A percentile compares a stretch with the other conserved stretches of the same genome.
phyloP scores from a whole-genome alignment of 2,329 filamentous ascomycete species.

The Ramularia endophylla region DNA sequence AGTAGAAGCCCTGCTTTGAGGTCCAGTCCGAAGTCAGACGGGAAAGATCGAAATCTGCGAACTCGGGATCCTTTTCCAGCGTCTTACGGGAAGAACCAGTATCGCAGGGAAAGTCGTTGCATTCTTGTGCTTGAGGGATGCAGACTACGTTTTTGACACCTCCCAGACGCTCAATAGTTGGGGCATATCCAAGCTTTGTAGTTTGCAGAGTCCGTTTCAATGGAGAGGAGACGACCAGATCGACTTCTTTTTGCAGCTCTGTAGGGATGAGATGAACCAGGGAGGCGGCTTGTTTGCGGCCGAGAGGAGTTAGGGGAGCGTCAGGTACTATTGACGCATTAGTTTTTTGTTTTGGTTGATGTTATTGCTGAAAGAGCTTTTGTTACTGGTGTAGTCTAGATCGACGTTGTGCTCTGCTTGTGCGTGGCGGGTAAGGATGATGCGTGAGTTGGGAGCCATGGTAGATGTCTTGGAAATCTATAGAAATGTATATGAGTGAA shows the following conservation, averaged over 20 bases:
- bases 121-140: conserved; percentile 29
- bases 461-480: neutral
- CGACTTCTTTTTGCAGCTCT: conserved; percentile 20
- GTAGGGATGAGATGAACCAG: conserved; percentile 21
- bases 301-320: conserved; percentile 28
- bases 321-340: too few species aligned
- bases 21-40: conserved; percentile 27
- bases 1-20: conserved; percentile 27
- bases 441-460: conserved; percentile 31
- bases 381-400: conserved; percentile 28
- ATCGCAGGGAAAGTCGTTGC: conserved; percentile 29
- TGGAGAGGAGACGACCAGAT: conserved; percentile 28
- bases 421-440: conserved; percentile 30
- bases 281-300: conserved; percentile 29
- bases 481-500: too few species aligned
- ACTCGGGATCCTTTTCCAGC: conserved; percentile 23
- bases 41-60: conserved; percentile 25
- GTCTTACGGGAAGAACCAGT: conserved; percentile 22
- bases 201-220: conserved; percentile 30
- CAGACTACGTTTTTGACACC: conserved; percentile 24
- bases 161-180: conserved; percentile 25
- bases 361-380: too few species aligned
- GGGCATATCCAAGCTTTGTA: conserved; percentile 25
- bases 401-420: conserved; percentile 32
- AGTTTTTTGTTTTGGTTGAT: too few species aligned